Conservation (phyloP, 441 rosid species). For the Populus tomentosa region DNA sequence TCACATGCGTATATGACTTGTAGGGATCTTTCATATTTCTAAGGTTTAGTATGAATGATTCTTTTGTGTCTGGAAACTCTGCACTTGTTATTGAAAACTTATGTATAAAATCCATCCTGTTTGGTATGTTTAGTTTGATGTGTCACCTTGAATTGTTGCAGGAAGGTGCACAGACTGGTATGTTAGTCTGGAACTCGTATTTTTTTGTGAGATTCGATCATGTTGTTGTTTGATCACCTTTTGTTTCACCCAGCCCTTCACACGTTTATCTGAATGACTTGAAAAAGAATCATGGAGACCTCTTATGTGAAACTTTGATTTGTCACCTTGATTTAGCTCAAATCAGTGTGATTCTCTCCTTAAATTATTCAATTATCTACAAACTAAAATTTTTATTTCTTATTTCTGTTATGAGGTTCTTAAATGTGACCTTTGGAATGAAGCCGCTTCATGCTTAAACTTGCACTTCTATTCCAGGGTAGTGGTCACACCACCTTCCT, state of each 20-base stretch:
- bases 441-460: slow-evolving; percentile 34
- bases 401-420: slow-evolving; percentile 20
- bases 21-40: background rate
- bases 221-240: slow-evolving; percentile 26
- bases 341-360: slow-evolving; percentile 21
- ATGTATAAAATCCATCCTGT: slow-evolving; percentile 1
- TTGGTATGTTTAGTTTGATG: slow-evolving; percentile 17
- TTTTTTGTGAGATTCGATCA: slow-evolving; percentile 30
- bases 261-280: slow-evolving; percentile 13
- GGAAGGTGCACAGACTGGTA: slow-evolving; percentile 38
- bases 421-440: slow-evolving; percentile 19
- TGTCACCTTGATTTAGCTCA: slow-evolving; percentile 19
- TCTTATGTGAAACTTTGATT: slow-evolving; percentile 6
- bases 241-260: slow-evolving; percentile 16
- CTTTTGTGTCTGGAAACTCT: background rate
- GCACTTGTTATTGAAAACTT: background rate
- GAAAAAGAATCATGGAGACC: slow-evolving; percentile 7
- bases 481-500: slow-evolving; percentile 30
- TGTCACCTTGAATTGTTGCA: slow-evolving; percentile 30
- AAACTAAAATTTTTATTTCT: slow-evolving; percentile 8
- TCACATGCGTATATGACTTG: background rate
- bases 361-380: slow-evolving; percentile 10
- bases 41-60: background rate
- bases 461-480: slow-evolving; percentile 24
- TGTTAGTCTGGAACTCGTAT: slow-evolving; percentile 35